phyloP scores from a whole-genome alignment of 352 stramenopile genomes.

The Pythium brachiatum region DNA sequence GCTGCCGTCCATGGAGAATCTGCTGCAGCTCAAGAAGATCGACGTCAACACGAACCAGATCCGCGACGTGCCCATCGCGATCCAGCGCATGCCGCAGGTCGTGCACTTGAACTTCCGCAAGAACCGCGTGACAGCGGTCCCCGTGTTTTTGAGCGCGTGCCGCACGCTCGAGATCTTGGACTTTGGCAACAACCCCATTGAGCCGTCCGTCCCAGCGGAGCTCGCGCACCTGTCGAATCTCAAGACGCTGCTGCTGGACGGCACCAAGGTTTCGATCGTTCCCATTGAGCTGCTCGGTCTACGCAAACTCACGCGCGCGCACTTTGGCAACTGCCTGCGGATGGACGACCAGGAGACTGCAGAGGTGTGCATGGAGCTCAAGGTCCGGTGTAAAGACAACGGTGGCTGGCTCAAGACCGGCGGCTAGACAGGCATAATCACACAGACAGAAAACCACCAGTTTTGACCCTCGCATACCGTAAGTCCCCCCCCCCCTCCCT shows the following conservation, averaged over 20 bases:
- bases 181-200: constrained; percentile 60
- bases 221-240: constrained; percentile 47
- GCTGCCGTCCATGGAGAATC: constrained; percentile 60
- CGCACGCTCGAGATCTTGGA: constrained; percentile 67
- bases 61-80: constrained; percentile 35
- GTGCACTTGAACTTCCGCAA: constrained; percentile 64
- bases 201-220: constrained; percentile 36
- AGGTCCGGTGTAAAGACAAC: constrained; percentile 46
- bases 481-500: too few relatives aligned
- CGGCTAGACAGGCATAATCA: not conserved
- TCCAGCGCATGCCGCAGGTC: constrained; percentile 59
- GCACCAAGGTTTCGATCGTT: constrained; percentile 42
- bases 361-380: constrained; percentile 57
- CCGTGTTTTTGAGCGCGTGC: constrained; percentile 42
- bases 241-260: constrained; percentile 68
- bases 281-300: constrained; percentile 67
- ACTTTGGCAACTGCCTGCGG: constrained; percentile 47
- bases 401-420: constrained; percentile 65
- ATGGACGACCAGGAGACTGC: constrained; percentile 71
- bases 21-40: constrained; percentile 67
- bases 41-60: constrained; percentile 79
- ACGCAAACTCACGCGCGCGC: constrained; percentile 44
- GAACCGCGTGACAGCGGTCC: constrained; percentile 53
- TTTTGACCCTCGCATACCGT: too few relatives aligned
- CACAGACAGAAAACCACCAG: not conserved